Evolutionary conservation across 1,284 basidiomycete genomes (phyloP), one percentile per base, ranked within the genome.

Genomic region (Tylopilus microsporus): DNA sequence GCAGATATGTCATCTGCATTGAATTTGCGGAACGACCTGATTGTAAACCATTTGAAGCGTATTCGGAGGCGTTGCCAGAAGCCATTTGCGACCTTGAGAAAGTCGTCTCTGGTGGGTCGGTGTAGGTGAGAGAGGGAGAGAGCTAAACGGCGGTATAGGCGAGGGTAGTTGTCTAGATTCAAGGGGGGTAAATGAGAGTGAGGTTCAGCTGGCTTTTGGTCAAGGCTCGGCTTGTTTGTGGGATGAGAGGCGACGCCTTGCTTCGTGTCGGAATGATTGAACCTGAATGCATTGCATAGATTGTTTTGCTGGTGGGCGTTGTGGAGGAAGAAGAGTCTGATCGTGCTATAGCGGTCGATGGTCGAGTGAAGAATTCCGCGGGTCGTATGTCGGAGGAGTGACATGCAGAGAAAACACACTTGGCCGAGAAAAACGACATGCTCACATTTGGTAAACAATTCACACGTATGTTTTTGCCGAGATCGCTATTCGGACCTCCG

Each of bases 21-120:
- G 77, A 97, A 99, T 65, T 87, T 88, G 39, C 96, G 84, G 76
- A 98, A 99, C 1, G 93, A 94, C 63, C 92, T 84, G 66, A 99
- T 97, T 12, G 94, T 95, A 65, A 96, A 91, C 97, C 97, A 99
- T 72, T 94, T 94, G 77, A 98, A 93, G n/a, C 93, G 85, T 64
- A 99, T 92, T 16, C 89, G 82, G 41, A 92, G 73, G 3, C 97
- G 85, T 65, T 96, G 85, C 89, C 93, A 96, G 73, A 95, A 94
- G 9, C 89, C 87, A 49, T 83, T 90, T 4, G 96, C 88, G 5
- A 94, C 87, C 32, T 83, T 84, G 43, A 99, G 79, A 58, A 98
- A 86, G 67, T 98, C 93, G 52, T 95, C 92, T 53, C 87, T 84
- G 0, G 90, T 91, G 0, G 92, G 93, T 49, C 89, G 79, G 65